These are phyloP conservation scores for Durotheca rogersii DNA, from an alignment of 495 filamentous ascomycete genomes.

Conservation along the genomic window DNA sequence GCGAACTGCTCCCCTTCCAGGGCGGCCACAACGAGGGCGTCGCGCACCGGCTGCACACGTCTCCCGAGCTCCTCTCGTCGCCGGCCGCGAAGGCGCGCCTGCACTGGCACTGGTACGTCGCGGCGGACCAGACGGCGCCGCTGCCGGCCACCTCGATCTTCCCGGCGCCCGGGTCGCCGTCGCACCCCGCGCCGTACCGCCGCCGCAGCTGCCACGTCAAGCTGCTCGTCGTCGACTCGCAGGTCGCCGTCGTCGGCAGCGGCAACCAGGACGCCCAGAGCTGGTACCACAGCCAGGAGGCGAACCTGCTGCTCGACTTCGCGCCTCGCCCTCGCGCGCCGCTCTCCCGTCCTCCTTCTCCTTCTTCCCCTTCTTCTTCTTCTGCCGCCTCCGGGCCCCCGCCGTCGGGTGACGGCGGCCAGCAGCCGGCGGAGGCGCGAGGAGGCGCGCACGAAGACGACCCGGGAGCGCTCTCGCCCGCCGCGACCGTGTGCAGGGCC, in stretches of 20 bases:
- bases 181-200: conserved; percentile 63
- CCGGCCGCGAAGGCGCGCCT: conserved; percentile 52
- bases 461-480: too few species aligned
- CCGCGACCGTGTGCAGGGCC: conserved; percentile 57
- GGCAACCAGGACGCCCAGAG: conserved; percentile 83
- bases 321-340: too few species aligned
- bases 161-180: conserved; percentile 30
- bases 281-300: conserved; percentile 75
- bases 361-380: too few species aligned
- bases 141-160: background rate
- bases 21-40: conserved; percentile 75
- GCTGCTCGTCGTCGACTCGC: conserved; percentile 69
- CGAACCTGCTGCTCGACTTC: conserved; percentile 72
- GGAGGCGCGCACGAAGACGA: too few species aligned
- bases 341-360: too few species aligned
- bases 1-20: conserved; percentile 72
- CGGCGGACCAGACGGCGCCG: conserved; percentile 61
- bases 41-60: conserved; percentile 56
- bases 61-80: conserved; percentile 42
- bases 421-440: too few species aligned
- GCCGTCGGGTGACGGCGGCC: too few species aligned
- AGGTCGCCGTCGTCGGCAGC: conserved; percentile 67
- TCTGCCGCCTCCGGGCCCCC: too few species aligned
- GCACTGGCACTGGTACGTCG: conserved; percentile 66
- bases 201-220: conserved; percentile 72